phyloP scores from a whole-genome alignment of 1,284 basidiomycete genomes.

The Clitocybe nebularis region DNA sequence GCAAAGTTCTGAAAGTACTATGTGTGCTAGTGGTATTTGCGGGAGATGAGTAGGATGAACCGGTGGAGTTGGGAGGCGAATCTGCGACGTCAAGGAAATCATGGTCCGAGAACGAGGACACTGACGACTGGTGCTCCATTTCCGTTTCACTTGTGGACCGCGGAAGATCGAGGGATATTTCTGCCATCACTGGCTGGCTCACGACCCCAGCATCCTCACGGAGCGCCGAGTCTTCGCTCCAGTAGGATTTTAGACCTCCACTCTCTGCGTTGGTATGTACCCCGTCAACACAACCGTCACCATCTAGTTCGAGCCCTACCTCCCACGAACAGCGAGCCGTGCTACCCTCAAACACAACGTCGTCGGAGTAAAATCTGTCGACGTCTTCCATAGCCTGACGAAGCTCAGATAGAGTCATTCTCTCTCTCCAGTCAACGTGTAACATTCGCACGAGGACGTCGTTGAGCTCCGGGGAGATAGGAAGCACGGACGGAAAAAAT shows the following conservation, averaged over 20 bases:
- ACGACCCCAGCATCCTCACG: neutral
- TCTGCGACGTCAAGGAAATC: neutral
- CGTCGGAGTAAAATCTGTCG: constrained; percentile 61
- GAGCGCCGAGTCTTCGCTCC: constrained; percentile 52
- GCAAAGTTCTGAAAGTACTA: neutral
- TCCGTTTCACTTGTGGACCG: neutral
- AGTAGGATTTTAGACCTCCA: constrained; percentile 34
- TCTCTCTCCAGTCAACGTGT: constrained; percentile 61
- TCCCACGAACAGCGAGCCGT: constrained; percentile 77
- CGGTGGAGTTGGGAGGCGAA: neutral
- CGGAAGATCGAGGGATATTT: neutral
- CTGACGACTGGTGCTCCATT: neutral
- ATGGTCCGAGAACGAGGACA: neutral
- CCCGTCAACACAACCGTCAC: constrained; percentile 24
- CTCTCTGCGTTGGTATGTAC: constrained; percentile 18
- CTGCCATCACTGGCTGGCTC: neutral
- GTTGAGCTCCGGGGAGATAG: constrained; percentile 68
- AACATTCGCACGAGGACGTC: constrained; percentile 63
- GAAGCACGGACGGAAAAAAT: constrained; percentile 67
- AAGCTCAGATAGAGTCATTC: constrained; percentile 67
- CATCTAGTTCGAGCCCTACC: constrained; percentile 53
- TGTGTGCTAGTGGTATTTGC: neutral
- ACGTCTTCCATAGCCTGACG: constrained; percentile 63
- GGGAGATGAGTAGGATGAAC: neutral
- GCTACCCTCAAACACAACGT: constrained; percentile 71